phyloP scores from a whole-genome alignment of 495 filamentous ascomycete genomes.

The Trichocladium uniseriatum region DNA sequence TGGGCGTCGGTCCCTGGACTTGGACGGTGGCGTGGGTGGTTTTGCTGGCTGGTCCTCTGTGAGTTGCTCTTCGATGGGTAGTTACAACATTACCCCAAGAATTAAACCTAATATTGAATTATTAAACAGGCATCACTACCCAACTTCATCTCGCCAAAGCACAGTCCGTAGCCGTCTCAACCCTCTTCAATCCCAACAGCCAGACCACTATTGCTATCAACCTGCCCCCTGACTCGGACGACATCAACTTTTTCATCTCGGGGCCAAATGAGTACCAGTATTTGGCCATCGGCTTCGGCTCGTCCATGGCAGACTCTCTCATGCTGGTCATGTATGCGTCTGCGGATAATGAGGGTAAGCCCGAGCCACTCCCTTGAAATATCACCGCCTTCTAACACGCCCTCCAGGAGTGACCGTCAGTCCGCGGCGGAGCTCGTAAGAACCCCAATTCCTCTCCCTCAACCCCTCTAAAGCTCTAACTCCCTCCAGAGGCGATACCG shows the following conservation, averaged over 20 bases:
- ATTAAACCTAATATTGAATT: not conserved
- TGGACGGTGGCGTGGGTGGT: not conserved
- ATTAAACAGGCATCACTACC: constrained; percentile 1
- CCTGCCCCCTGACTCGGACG: constrained; percentile 16
- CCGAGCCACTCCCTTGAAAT: not conserved
- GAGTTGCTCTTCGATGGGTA: not conserved
- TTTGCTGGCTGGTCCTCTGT: constrained; percentile 1
- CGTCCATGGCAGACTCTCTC: constrained; percentile 15
- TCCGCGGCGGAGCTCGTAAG: constrained; percentile 16
- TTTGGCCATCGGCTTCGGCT: constrained; percentile 23
- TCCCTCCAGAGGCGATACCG: constrained; percentile 30
- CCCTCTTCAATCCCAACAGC: constrained; percentile 16
- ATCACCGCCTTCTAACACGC: not conserved
- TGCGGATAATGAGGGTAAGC: constrained; percentile 5
- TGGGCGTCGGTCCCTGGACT: too few species aligned
- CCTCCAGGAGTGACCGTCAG: constrained; percentile 16
- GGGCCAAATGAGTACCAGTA: constrained; percentile 23
- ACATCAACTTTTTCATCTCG: constrained; percentile 24
- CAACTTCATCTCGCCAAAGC: constrained; percentile 1
- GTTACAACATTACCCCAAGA: not conserved
- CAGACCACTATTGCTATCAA: constrained; percentile 20
- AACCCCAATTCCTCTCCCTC: not conserved
- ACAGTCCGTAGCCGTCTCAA: constrained; percentile 10
- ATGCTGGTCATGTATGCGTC: constrained; percentile 25
- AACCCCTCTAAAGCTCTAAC: not conserved